Evolutionary conservation across 352 stramenopile genomes (phyloP).

Genomic region (Saprolegnia diclina): DNA sequence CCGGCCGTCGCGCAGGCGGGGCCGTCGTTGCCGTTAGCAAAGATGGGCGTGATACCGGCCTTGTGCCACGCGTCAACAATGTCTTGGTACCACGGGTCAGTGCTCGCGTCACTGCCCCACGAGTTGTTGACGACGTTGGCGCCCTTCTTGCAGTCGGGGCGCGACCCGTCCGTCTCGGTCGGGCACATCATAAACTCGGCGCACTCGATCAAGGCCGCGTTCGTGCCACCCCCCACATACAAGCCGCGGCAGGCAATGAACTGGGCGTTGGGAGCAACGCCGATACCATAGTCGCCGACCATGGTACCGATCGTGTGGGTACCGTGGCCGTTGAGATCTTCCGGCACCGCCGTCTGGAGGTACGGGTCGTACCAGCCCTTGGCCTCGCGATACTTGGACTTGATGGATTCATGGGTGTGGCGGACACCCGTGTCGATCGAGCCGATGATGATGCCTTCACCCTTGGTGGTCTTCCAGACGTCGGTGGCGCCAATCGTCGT

Average conservation of each 20-base stretch:
- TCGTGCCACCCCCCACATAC: conserved; percentile 24
- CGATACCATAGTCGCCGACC: conserved; percentile 31
- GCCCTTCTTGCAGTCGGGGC: conserved; percentile 35
- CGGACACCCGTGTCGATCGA: conserved; percentile 28
- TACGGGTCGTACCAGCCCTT: conserved; percentile 54
- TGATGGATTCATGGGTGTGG: conserved; percentile 19
- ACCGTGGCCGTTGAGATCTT: conserved; percentile 36
- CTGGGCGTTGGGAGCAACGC: conserved; percentile 30
- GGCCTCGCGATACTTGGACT: conserved; percentile 31
- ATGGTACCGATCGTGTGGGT: conserved; percentile 38
- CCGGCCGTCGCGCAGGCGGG: conserved; percentile 31
- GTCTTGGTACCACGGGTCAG: conserved; percentile 29
- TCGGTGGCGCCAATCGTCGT: conserved; percentile 20
- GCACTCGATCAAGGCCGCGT: conserved; percentile 31
- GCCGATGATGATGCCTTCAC: conserved; percentile 27
- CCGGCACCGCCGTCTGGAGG: conserved; percentile 28
- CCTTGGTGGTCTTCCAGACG: conserved; percentile 24
- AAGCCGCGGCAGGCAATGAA: conserved; percentile 38
- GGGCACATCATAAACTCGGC: conserved; percentile 34
- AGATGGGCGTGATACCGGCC: conserved; percentile 38
- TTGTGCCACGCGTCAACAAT: conserved; percentile 34
- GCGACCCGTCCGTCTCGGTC: conserved; percentile 22
- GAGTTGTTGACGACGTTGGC: conserved; percentile 40
- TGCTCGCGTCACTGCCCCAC: conserved; percentile 31
- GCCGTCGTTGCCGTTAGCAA: conserved; percentile 36